phyloP scores from a whole-genome alignment of 148 eudicot genomes.

The Diospyros kaki region DNA sequence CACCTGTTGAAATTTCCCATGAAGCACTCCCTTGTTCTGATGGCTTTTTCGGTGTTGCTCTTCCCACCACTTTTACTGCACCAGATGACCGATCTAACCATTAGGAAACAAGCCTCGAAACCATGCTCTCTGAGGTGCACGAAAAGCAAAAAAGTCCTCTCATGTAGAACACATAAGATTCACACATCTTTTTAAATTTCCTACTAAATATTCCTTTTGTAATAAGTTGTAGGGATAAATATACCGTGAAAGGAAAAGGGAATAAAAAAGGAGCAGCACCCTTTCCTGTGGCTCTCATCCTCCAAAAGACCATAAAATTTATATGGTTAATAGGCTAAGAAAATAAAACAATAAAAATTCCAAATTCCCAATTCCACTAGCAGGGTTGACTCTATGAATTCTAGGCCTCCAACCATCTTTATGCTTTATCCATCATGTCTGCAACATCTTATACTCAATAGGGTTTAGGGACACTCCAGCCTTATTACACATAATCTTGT shows the following conservation, averaged over 20 bases:
- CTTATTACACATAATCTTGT: no score
- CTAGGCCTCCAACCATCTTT: no score
- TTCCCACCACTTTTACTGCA: conserved; percentile 84
- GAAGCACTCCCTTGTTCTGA: conserved; percentile 47
- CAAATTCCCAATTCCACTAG: no score
- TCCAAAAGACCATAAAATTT: background rate
- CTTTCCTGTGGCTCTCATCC: background rate
- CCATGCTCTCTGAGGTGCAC: background rate
- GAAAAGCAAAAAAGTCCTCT: background rate
- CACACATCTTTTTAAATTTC: background rate
- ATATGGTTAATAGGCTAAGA: no score
- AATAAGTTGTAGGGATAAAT: background rate
- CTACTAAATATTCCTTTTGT: background rate
- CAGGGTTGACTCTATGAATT: no score
- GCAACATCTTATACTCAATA: no score
- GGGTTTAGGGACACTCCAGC: no score
- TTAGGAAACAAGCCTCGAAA: background rate
- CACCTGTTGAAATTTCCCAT: conserved; percentile 74
- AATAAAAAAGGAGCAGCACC: no score
- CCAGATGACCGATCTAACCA: conserved; percentile 19
- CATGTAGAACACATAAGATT: background rate
- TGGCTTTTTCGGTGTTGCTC: conserved; percentile 70
- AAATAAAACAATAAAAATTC: no score
- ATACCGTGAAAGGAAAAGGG: no score
- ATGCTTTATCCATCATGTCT: no score